Evolutionary conservation across 345 rosid species (phyloP).

Genomic region (Cardamine occulta): DNA sequence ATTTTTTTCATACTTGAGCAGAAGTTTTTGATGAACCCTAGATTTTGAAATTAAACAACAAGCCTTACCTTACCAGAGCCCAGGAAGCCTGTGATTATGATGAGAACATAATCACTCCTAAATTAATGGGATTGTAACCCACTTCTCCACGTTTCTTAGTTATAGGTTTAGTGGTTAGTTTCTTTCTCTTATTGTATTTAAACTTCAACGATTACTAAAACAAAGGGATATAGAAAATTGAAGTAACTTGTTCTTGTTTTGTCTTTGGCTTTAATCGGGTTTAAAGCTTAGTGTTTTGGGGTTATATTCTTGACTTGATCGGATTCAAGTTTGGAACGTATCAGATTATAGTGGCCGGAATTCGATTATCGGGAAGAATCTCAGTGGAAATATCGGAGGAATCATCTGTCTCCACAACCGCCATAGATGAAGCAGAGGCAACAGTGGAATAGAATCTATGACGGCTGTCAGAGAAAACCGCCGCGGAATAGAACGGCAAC

Average conservation of each 20-base stretch:
- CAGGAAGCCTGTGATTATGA: conserved; percentile 79
- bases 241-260: too few species aligned
- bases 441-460: conserved; percentile 49
- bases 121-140: too few species aligned
- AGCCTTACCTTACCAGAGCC: conserved; percentile 87
- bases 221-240: too few species aligned
- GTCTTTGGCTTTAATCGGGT: too few species aligned
- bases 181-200: too few species aligned
- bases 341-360: conserved; percentile 81
- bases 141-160: too few species aligned
- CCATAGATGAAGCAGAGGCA: conserved; percentile 51
- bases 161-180: too few species aligned
- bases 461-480: conserved; percentile 39
- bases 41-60: neutral
- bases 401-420: conserved; percentile 58
- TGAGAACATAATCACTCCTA: too few species aligned
- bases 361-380: conserved; percentile 71
- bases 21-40: neutral
- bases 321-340: too few species aligned
- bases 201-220: too few species aligned
- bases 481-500: conserved; percentile 32
- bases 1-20: neutral
- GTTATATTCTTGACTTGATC: too few species aligned
- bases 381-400: conserved; percentile 53
- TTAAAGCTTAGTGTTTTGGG: too few species aligned